phyloP scores from a whole-genome alignment of 768 basidiomycete genomes.

The Boletus pseudopeckii region DNA sequence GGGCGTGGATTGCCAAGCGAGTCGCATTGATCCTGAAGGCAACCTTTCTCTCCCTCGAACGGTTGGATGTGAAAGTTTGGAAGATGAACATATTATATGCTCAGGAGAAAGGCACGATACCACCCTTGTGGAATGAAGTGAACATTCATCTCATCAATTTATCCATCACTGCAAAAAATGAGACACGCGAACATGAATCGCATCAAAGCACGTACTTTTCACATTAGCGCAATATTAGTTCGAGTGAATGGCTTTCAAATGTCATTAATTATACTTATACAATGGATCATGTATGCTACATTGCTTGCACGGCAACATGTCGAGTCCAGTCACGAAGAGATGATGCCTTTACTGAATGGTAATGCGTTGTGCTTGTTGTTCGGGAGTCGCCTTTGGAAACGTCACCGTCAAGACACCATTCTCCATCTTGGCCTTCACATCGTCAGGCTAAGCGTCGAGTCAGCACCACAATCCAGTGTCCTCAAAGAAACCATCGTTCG shows the following conservation, averaged over 20 bases:
- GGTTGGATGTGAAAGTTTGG: too few species aligned
- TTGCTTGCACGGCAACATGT: background rate
- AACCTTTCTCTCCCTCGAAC: too few species aligned
- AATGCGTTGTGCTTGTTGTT: slow-evolving; percentile 41
- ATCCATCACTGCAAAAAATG: too few species aligned
- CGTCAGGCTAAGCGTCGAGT: slow-evolving; percentile 30
- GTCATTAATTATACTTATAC: background rate
- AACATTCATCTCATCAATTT: too few species aligned
- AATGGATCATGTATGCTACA: background rate
- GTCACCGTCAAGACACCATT: slow-evolving; percentile 43
- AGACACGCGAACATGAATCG: too few species aligned
- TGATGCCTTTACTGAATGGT: slow-evolving; percentile 5
- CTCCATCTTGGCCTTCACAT: slow-evolving; percentile 45
- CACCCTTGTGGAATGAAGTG: too few species aligned
- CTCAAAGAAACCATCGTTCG: background rate
- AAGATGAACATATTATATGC: too few species aligned
- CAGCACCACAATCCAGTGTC: background rate
- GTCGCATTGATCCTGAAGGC: too few species aligned
- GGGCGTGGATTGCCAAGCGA: too few species aligned
- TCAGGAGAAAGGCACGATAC: too few species aligned
- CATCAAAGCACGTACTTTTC: background rate
- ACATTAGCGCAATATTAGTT: background rate
- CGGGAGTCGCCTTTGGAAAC: slow-evolving; percentile 41
- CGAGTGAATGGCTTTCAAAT: background rate
- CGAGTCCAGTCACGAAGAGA: background rate